Evolutionary conservation across 108 stramenopile species (phyloP).

Genomic region (Cyclotella atomus): DNA sequence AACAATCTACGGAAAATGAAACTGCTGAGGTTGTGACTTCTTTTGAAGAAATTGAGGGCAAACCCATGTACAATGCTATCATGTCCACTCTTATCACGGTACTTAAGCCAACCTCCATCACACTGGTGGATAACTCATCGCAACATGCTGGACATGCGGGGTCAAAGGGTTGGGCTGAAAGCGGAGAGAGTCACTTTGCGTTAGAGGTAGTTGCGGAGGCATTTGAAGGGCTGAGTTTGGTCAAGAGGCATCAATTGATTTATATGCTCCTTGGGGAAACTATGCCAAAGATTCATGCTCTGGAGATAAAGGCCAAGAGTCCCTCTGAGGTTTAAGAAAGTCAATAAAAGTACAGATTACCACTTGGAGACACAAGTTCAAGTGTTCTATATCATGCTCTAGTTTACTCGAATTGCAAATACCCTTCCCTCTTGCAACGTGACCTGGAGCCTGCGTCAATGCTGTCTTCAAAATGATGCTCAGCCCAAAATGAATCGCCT

Average conservation of each 20-base stretch:
- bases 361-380: too few species aligned
- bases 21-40: slow-evolving; percentile 15
- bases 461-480: not conserved
- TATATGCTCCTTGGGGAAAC: slow-evolving; percentile 90
- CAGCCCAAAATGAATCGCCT: not conserved
- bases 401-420: too few species aligned
- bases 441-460: not conserved
- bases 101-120: slow-evolving; percentile 72
- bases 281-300: slow-evolving; percentile 92
- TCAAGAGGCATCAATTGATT: slow-evolving; percentile 93
- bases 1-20: slow-evolving; percentile 5
- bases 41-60: slow-evolving; percentile 32
- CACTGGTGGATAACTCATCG: slow-evolving; percentile 74
- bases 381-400: too few species aligned
- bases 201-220: slow-evolving; percentile 84
- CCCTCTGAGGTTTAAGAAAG: slow-evolving; percentile 65
- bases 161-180: slow-evolving; percentile 62
- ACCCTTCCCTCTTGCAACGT: too few species aligned
- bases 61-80: slow-evolving; percentile 86
- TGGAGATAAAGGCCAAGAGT: slow-evolving; percentile 87
- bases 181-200: slow-evolving; percentile 88
- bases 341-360: too few species aligned
- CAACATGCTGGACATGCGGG: slow-evolving; percentile 85
- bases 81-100: slow-evolving; percentile 63
- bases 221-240: slow-evolving; percentile 89